Evolutionary conservation across 2,329 filamentous ascomycete genomes (phyloP), one percentile per base, ranked within the genome.

Genomic region (Arthrobotrys entomopaga): DNA sequence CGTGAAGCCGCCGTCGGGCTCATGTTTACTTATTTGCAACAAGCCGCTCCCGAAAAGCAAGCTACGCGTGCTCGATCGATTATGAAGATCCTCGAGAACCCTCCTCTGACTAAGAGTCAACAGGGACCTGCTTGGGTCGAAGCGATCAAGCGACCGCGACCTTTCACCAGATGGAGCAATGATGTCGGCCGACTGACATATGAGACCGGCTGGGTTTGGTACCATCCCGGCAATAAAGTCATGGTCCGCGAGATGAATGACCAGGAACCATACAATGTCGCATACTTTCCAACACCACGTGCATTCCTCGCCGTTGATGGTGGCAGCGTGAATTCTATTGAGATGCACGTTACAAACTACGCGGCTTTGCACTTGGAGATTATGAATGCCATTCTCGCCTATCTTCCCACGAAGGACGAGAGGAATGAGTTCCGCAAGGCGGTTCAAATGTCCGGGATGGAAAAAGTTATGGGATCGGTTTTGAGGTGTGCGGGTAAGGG

Each of bases 331-430:
- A 95, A 95, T 56, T 94, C 95, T 63, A 95, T 98, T 8, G 95
- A 99, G 82, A 98, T 95, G 95, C 95, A 98, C 80, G 95, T 95
- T 1, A 98, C 95, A 8, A 97, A 97, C 82, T 98, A 98, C 81
- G 85, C 98, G 10, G 92, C 94, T 16, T 91, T 91, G 0, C 94
- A 99, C 79, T 86, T 99, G 8, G 95, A 98, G 79, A 88, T 99
- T 10, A 83, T 98, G 78, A 99, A 98, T 79, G 94, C 92, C 29
- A 88, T 98, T 66, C 83, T 98, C 67, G 92, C 94, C 0, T 94
- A 90, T 70, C 86, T 95, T 0, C 90, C 91, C 0, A 89, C 89
- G 0, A 78, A 80, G 1, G 82, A 86, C 22, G 89, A 91, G 69
- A 91, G 95, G 72, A 97, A 97, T 81, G 80, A 83, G 0, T 86